A percentile compares a stretch with the other conserved stretches of the same genome.
phyloP scores from a whole-genome alignment of 129 eudicot species.

The Saussurea involucrata region DNA sequence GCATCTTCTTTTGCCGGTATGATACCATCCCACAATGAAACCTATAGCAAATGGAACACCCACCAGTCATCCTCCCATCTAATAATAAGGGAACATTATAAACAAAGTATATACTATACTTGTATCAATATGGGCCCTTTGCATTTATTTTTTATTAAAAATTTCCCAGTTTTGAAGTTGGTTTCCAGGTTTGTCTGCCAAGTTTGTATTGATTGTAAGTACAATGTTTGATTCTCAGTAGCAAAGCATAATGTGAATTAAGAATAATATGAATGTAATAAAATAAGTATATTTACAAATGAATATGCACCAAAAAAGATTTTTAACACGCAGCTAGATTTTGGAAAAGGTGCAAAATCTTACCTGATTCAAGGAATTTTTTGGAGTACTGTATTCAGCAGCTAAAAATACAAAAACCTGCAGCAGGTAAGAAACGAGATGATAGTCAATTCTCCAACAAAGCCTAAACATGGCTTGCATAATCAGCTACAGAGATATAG shows the following conservation, averaged over 20 bases:
- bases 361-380: slow-evolving; percentile 84
- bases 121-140: neutral
- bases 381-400: slow-evolving; percentile 92
- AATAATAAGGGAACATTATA: neutral
- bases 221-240: neutral
- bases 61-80: neutral
- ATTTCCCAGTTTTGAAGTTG: neutral
- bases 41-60: slow-evolving; percentile 28
- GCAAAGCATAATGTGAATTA: neutral
- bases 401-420: slow-evolving; percentile 98
- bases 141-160: neutral
- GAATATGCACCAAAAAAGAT: neutral
- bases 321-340: neutral
- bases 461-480: neutral
- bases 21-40: slow-evolving; percentile 87
- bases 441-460: neutral
- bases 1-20: slow-evolving; percentile 72
- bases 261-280: neutral
- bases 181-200: neutral
- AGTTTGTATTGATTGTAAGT: neutral
- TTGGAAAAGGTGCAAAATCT: neutral
- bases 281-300: neutral
- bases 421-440: slow-evolving; percentile 27
- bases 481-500: neutral
- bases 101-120: neutral